These are phyloP conservation scores for Hygrocybe coccinea DNA, from an alignment of 768 basidiomycete genomes.

Conservation along the genomic window DNA sequence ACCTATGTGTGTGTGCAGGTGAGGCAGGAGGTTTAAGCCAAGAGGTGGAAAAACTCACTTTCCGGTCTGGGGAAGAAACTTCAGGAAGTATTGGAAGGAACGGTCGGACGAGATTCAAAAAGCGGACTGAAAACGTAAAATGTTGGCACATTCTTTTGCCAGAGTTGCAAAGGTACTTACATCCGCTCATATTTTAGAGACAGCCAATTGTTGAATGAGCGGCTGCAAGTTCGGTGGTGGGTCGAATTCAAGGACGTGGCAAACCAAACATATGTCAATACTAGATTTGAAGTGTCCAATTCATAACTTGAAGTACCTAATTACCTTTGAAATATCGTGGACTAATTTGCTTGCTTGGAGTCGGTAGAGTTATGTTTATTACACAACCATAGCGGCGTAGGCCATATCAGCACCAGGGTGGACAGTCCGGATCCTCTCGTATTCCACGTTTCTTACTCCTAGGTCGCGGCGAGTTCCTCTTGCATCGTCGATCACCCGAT, in stretches of 20 bases:
- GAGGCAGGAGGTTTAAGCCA: slow-evolving; percentile 7
- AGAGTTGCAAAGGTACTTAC: slow-evolving; percentile 40
- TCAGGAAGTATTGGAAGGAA: slow-evolving; percentile 96
- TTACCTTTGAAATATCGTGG: too few species aligned
- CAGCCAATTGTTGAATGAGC: neutral
- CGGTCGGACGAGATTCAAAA: slow-evolving; percentile 95
- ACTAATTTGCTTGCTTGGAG: too few species aligned
- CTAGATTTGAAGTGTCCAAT: too few species aligned
- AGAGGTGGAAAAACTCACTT: slow-evolving; percentile 46
- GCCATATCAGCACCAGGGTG: too few species aligned
- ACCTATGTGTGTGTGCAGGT: slow-evolving; percentile 47
- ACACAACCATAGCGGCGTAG: too few species aligned
- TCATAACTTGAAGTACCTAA: too few species aligned
- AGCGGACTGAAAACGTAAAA: slow-evolving; percentile 63
- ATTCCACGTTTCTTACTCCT: too few species aligned
- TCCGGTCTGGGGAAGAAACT: slow-evolving; percentile 96
- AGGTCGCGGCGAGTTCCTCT: too few species aligned
- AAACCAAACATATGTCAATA: neutral
- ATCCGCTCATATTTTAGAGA: slow-evolving; percentile 62
- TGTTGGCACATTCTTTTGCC: slow-evolving; percentile 8
- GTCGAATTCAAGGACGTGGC: neutral
- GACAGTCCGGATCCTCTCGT: too few species aligned
- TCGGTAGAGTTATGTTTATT: too few species aligned
- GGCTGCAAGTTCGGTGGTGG: neutral
- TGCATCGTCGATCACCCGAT: too few species aligned